Conservation (phyloP, 2,329 filamentous ascomycete species). For the Juglanconis juglandina region DNA sequence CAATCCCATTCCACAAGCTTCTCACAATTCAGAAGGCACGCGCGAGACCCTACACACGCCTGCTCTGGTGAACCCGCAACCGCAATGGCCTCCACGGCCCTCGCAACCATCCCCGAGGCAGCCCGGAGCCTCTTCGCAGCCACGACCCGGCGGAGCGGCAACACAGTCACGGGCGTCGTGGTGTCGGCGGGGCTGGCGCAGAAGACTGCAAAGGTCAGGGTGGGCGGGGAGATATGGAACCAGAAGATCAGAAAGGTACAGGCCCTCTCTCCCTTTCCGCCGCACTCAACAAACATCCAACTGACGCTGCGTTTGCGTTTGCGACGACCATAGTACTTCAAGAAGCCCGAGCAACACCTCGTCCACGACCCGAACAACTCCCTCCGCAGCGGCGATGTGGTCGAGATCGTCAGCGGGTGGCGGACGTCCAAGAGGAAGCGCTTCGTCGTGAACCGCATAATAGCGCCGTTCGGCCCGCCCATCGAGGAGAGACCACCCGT, state of each 20-base stretch:
- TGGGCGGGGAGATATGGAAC: constrained; percentile 71
- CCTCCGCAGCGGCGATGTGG: constrained; percentile 69
- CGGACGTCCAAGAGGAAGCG: constrained; percentile 64
- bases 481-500: constrained; percentile 64
- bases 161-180: constrained; percentile 56
- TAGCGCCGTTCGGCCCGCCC: constrained; percentile 63
- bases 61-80: not conserved
- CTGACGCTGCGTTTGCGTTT: not conserved
- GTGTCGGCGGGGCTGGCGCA: constrained; percentile 74
- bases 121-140: constrained; percentile 1
- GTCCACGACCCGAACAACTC: constrained; percentile 77
- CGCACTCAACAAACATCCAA: not conserved
- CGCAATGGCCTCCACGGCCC: constrained; percentile 4
- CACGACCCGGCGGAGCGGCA: not conserved
- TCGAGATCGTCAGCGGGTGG: constrained; percentile 66
- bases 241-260: constrained; percentile 67
- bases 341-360: constrained; percentile 60
- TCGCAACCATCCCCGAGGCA: not conserved
- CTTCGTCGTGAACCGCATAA: constrained; percentile 71
- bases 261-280: not conserved
- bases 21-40: not conserved
- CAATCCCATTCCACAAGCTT: too few species aligned
- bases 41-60: not conserved
- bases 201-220: constrained; percentile 74
- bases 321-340: constrained; percentile 55